These are phyloP conservation scores for Sporothrix dimorphospora DNA, from an alignment of 2,329 filamentous ascomycete species.

Conservation along the genomic window DNA sequence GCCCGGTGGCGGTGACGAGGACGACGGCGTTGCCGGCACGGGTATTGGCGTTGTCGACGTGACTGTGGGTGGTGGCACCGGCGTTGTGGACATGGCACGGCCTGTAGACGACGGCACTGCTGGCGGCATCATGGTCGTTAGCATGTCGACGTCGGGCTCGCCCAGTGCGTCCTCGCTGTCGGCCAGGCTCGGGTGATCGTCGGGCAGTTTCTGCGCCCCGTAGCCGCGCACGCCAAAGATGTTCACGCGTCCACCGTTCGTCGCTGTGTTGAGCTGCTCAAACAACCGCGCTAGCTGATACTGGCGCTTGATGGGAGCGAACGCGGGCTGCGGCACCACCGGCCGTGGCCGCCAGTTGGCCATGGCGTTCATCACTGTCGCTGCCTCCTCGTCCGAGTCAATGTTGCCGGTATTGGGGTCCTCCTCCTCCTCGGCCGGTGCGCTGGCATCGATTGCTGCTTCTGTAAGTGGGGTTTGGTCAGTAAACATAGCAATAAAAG, in stretches of 20 bases:
- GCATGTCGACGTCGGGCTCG: conserved; percentile 55
- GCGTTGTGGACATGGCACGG: not conserved
- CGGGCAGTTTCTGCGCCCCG: conserved; percentile 58
- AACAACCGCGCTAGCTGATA: conserved; percentile 66
- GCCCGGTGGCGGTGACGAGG: conserved; percentile 11
- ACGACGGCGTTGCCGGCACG: conserved; percentile 22
- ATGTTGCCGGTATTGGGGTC: conserved; percentile 79
- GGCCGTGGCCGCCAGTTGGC: conserved; percentile 77
- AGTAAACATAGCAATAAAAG: not conserved
- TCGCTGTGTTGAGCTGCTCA: conserved; percentile 68
- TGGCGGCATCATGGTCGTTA: conserved; percentile 36
- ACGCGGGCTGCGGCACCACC: conserved; percentile 67
- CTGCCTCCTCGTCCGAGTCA: conserved; percentile 93
- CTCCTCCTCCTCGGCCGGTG: conserved; percentile 83
- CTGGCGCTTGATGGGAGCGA: conserved; percentile 63
- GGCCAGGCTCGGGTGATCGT: conserved; percentile 51
- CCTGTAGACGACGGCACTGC: conserved; percentile 22
- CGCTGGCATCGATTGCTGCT: conserved; percentile 91
- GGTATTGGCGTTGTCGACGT: conserved; percentile 31
- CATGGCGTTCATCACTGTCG: conserved; percentile 81
- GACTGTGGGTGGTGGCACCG: conserved; percentile 3
- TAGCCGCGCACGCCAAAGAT: conserved; percentile 65
- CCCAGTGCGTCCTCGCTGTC: conserved; percentile 61
- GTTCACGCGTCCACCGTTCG: conserved; percentile 66
- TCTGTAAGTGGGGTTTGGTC: conserved; percentile 54